Conservation (phyloP, 1,284 basidiomycete species). For the Ceratorhiza oryzae-sativae region DNA sequence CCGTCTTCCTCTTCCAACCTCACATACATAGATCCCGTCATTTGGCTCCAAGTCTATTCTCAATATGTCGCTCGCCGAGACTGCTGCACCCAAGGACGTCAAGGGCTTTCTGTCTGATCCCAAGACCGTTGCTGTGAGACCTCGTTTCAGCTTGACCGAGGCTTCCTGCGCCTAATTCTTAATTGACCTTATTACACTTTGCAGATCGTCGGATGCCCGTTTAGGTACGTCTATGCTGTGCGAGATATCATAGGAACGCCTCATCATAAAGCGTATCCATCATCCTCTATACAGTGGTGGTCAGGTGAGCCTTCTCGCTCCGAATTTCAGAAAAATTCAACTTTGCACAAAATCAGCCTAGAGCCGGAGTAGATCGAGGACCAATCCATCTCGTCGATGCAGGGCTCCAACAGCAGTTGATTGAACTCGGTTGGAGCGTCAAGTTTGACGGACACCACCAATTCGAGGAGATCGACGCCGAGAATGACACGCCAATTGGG, state of each 20-base stretch:
- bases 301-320: conserved; percentile 45
- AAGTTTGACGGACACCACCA: conserved; percentile 88
- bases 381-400: conserved; percentile 87
- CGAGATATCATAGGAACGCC: conserved; percentile 12
- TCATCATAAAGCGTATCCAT: conserved; percentile 32
- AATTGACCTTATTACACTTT: conserved; percentile 27
- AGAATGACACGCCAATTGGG: conserved; percentile 81
- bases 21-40: not conserved
- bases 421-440: conserved; percentile 86
- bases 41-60: conserved; percentile 5
- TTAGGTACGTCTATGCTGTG: conserved; percentile 59
- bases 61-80: conserved; percentile 20
- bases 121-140: conserved; percentile 70
- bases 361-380: conserved; percentile 87
- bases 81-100: conserved; percentile 31
- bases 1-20: not conserved
- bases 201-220: conserved; percentile 76
- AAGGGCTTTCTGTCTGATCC: conserved; percentile 67
- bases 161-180: not conserved
- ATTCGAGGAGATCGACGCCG: conserved; percentile 78
- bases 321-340: not conserved
- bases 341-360: conserved; percentile 57
- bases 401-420: conserved; percentile 80
- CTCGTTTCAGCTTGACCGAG: not conserved
- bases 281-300: conserved; percentile 49